These are phyloP conservation scores for Ajuga reptans DNA, from an alignment of 305 asterid genomes.

Conservation along the genomic window DNA sequence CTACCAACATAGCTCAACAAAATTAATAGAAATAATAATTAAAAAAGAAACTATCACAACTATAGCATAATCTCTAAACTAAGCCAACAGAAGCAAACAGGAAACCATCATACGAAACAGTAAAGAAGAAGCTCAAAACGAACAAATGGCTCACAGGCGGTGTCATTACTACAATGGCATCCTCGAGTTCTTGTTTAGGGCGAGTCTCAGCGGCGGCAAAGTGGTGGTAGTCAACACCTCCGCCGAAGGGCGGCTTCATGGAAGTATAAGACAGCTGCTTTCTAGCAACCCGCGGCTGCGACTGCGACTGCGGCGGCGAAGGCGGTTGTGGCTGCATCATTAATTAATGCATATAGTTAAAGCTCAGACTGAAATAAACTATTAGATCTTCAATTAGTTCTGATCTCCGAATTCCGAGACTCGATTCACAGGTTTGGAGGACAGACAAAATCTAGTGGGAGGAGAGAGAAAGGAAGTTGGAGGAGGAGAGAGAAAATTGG, in stretches of 20 bases:
- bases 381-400: neutral
- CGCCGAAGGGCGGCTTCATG: slow-evolving; percentile 46
- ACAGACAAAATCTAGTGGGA: too few species aligned
- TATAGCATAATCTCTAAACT: neutral
- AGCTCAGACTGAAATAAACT: neutral
- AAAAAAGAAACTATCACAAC: neutral
- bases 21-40: too few species aligned
- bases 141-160: slow-evolving; percentile 43
- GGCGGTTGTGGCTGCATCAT: slow-evolving; percentile 16
- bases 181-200: slow-evolving; percentile 35
- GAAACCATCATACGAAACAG: neutral
- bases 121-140: neutral
- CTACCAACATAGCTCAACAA: too few species aligned
- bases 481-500: too few species aligned
- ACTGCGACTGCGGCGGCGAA: neutral
- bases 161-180: slow-evolving; percentile 34
- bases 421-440: neutral
- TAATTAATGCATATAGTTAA: neutral
- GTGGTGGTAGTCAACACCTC: slow-evolving; percentile 45
- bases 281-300: slow-evolving; percentile 31
- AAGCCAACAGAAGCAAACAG: neutral
- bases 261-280: slow-evolving; percentile 47
- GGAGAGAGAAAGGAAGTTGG: too few species aligned
- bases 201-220: slow-evolving; percentile 32
- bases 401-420: too few species aligned